These are phyloP conservation scores for Aspergillus steynii DNA, from an alignment of 495 filamentous ascomycete genomes.

Conservation along the genomic window DNA sequence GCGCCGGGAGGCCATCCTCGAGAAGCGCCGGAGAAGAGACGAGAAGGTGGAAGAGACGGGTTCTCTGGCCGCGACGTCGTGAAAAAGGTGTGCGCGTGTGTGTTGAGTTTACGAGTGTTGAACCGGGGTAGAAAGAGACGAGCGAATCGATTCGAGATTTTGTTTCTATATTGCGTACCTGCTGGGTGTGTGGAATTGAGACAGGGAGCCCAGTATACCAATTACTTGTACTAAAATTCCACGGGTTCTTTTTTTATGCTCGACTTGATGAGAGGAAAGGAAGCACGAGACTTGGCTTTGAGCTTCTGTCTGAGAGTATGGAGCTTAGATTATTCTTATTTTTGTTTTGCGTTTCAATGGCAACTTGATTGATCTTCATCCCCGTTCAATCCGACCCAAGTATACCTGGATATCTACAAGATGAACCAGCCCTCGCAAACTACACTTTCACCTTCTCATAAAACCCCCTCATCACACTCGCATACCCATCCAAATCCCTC, in stretches of 20 bases:
- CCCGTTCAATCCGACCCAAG: neutral
- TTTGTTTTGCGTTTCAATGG: slow-evolving; percentile 1
- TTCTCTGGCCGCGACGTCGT: slow-evolving; percentile 42
- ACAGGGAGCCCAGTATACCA: slow-evolving; percentile 6
- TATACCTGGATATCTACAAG: neutral
- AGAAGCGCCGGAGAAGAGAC: slow-evolving; percentile 81
- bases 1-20: slow-evolving; percentile 74
- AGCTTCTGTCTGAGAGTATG: slow-evolving; percentile 1
- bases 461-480: slow-evolving; percentile 6
- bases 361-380: neutral
- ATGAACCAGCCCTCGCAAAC: slow-evolving; percentile 1
- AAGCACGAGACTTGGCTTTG: neutral
- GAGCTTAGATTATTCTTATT: slow-evolving; percentile 4
- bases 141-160: slow-evolving; percentile 22
- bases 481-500: slow-evolving; percentile 6
- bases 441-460: slow-evolving; percentile 1
- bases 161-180: slow-evolving; percentile 23
- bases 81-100: slow-evolving; percentile 10
- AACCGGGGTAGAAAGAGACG: neutral
- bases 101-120: neutral
- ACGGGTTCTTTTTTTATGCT: slow-evolving; percentile 28
- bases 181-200: slow-evolving; percentile 3
- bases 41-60: slow-evolving; percentile 45
- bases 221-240: slow-evolving; percentile 39
- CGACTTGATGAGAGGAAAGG: neutral